These are phyloP conservation scores for Gossypium davidsonii DNA, from an alignment of 441 rosid species.

Conservation along the genomic window DNA sequence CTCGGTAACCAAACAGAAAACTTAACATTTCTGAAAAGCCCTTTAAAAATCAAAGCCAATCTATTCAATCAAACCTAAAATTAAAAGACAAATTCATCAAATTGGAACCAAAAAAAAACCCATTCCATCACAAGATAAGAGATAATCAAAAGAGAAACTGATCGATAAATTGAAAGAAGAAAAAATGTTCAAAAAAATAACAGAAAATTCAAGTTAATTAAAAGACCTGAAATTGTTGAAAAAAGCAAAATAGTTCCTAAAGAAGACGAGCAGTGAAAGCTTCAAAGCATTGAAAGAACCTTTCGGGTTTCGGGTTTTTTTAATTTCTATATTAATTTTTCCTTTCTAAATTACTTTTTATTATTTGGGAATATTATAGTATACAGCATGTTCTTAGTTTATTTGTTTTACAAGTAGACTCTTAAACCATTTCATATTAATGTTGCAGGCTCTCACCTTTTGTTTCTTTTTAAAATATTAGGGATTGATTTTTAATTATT, in stretches of 20 bases:
- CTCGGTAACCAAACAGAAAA: neutral
- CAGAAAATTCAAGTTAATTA: neutral
- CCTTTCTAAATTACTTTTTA: neutral
- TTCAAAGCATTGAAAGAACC: constrained; percentile 18
- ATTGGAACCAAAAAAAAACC: neutral
- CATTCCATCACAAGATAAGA: neutral
- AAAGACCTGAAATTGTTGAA: constrained; percentile 8
- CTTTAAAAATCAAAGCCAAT: neutral
- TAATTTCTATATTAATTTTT: neutral
- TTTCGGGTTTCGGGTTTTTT: neutral
- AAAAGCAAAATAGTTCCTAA: neutral
- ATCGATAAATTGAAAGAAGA: neutral
- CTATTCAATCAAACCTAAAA: neutral
- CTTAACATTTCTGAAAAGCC: neutral
- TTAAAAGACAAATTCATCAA: neutral
- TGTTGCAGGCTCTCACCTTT: neutral
- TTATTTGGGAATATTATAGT: neutral
- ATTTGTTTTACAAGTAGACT: neutral
- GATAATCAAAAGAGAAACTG: neutral
- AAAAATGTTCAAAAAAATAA: neutral
- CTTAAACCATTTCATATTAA: neutral
- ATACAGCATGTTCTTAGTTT: neutral
- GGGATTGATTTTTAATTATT: neutral
- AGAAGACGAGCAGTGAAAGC: neutral
- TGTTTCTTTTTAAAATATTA: neutral